Evolutionary conservation across 108 stramenopile species (phyloP).

Genomic region (Cyclotella baltica): DNA sequence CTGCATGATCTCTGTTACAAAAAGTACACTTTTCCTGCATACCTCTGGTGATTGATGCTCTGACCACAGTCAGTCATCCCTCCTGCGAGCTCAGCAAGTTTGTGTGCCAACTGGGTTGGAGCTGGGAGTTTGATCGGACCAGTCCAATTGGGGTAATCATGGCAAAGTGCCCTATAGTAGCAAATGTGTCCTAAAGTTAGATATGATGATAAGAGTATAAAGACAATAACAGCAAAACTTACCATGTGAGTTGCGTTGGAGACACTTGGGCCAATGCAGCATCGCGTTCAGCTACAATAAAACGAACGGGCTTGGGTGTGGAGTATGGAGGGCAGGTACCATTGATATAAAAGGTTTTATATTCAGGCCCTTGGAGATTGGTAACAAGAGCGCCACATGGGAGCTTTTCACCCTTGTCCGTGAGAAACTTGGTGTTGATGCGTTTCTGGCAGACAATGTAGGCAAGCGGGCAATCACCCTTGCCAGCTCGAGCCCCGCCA

Average conservation of each 20-base stretch:
- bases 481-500: slow-evolving; percentile 9
- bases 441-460: slow-evolving; percentile 75
- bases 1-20: too few species aligned
- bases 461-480: slow-evolving; percentile 50
- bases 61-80: slow-evolving; percentile 59
- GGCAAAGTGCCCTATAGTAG: slow-evolving; percentile 51
- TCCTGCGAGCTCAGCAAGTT: slow-evolving; percentile 71
- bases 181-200: too few species aligned
- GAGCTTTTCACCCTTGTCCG: slow-evolving; percentile 53
- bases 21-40: slow-evolving; percentile 62
- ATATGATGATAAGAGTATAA: too few species aligned
- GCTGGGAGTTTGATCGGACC: slow-evolving; percentile 74
- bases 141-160: slow-evolving; percentile 79
- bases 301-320: slow-evolving; percentile 72
- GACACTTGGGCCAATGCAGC: slow-evolving; percentile 39
- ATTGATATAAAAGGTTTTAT: slow-evolving; percentile 75
- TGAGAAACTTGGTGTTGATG: slow-evolving; percentile 67
- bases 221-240: too few species aligned
- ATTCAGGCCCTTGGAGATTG: slow-evolving; percentile 54
- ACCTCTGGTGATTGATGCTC: slow-evolving; percentile 48
- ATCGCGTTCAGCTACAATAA: slow-evolving; percentile 59
- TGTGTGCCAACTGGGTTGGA: slow-evolving; percentile 67
- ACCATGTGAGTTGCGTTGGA: slow-evolving; percentile 60
- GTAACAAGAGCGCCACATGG: slow-evolving; percentile 65
- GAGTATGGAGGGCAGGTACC: slow-evolving; percentile 65